A percentile compares a stretch with the other conserved stretches of the same genome.
These are phyloP conservation scores for Cyberlindnera euphorbiae DNA, from an alignment of 805 yeast species.

Conservation along the genomic window DNA sequence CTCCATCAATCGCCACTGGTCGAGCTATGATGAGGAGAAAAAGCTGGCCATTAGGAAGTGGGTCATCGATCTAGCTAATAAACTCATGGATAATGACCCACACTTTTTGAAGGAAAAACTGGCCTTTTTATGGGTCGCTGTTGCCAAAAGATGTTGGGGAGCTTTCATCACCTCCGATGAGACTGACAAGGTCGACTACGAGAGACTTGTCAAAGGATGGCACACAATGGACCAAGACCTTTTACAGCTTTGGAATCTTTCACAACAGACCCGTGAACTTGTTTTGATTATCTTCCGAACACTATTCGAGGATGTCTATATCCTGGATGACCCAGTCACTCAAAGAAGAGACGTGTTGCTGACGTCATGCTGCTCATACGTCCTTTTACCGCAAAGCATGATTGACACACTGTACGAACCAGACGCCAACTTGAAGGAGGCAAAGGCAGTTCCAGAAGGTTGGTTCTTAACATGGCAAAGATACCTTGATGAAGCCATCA, in stretches of 20 bases:
- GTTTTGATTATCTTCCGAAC: constrained; percentile 76
- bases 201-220: constrained; percentile 69
- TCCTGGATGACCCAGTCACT: constrained; percentile 89
- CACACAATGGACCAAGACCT: constrained; percentile 77
- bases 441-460: constrained; percentile 72
- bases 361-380: constrained; percentile 78
- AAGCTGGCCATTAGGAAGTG: constrained; percentile 70
- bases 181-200: constrained; percentile 34
- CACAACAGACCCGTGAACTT: constrained; percentile 64
- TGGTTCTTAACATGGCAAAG: constrained; percentile 83
- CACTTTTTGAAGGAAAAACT: constrained; percentile 86
- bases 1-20: constrained; percentile 55
- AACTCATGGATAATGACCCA: constrained; percentile 64
- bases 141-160: constrained; percentile 93
- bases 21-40: constrained; percentile 52
- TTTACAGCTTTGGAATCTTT: constrained; percentile 66
- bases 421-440: constrained; percentile 55
- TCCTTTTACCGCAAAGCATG: constrained; percentile 66
- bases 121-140: constrained; percentile 85
- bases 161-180: constrained; percentile 41
- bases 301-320: constrained; percentile 86
- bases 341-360: constrained; percentile 71
- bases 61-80: constrained; percentile 73
- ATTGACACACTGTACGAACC: constrained; percentile 60
- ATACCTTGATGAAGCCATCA: constrained; percentile 40